Evolutionary conservation across 257 asterid species (phyloP), one percentile per base, ranked within the genome.

Genomic region (Striga asiatica): DNA sequence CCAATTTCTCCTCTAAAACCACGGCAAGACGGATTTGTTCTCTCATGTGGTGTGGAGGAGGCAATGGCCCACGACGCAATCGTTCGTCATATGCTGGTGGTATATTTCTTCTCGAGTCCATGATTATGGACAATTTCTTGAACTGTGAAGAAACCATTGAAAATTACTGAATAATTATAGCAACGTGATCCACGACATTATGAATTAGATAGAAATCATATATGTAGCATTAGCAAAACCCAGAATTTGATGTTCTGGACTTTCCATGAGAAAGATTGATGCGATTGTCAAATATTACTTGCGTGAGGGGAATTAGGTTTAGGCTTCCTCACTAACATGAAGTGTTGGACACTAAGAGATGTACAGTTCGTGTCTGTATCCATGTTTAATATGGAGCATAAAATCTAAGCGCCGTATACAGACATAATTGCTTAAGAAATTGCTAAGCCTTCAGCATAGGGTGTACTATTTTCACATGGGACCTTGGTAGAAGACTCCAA

Each of bases 101-200:
- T 61, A 60, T 38, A 57, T 67, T 71, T 65, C 89, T 76, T 61
- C 95, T 75, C 17, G 94, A 71, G 38, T 57, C 84, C 97, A 89
- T 82, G 57, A 35, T 11, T 57, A 61, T n/a, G 6, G 37, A 48
- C 19, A 47, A 63, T 64, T 56, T 39, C 62, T 46, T 27, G 50
- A 49, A 22, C 38, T 66, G 19, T 4, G 55, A 56, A 41, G 32
- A 38, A 56, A 0, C 45, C 49, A 43, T 28, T 37, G 18, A 43
- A 29, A 18, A 41, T 41, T 22, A 28, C 17, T 12, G 23, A 20
- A 39, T 17, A 55, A 1, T 18, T n/a, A n/a, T n/a, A 47, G 47
- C 59, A 10, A 49, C 43, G 51, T 24, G 39, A 41, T 43, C 51
- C 56, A 16, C 43, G 11, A 37, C 43, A 37, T 12, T 6, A 37